Percentiles rank a stretch among this genome's conserved stretches.
Evolutionary conservation across 2,329 filamentous ascomycete species (phyloP).

Genomic region (Cordyceps pruinosa): DNA sequence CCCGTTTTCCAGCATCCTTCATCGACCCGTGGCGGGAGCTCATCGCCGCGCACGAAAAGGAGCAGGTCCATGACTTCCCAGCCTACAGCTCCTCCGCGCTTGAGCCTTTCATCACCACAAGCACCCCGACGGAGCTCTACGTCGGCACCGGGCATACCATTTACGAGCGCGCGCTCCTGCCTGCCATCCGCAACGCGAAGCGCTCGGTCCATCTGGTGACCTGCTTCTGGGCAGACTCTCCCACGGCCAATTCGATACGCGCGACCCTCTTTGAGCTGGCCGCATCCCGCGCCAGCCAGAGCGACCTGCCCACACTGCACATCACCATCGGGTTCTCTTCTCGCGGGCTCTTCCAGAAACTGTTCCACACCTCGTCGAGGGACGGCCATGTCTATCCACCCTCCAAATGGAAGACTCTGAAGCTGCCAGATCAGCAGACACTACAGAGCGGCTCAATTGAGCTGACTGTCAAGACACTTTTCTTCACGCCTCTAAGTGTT

Average conservation of each 20-base stretch:
- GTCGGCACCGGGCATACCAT: slow-evolving; percentile 54
- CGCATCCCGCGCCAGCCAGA: slow-evolving; percentile 24
- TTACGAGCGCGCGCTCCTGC: slow-evolving; percentile 48
- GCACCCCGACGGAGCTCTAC: slow-evolving; percentile 40
- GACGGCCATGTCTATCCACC: slow-evolving; percentile 56
- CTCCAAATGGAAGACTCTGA: slow-evolving; percentile 55
- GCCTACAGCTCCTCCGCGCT: slow-evolving; percentile 39
- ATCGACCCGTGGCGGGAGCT: slow-evolving; percentile 31
- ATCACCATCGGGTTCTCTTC: slow-evolving; percentile 74
- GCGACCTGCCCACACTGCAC: slow-evolving; percentile 34
- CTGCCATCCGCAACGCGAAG: slow-evolving; percentile 53
- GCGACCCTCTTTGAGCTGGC: slow-evolving; percentile 55
- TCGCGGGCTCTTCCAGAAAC: slow-evolving; percentile 62
- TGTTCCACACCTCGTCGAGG: slow-evolving; percentile 61
- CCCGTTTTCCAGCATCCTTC: slow-evolving; percentile 30
- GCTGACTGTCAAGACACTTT: slow-evolving; percentile 67
- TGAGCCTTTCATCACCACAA: slow-evolving; percentile 41
- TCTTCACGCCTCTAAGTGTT: slow-evolving; percentile 74
- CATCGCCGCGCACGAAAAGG: slow-evolving; percentile 25
- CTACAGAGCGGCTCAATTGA: slow-evolving; percentile 55
- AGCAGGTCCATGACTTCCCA: slow-evolving; percentile 39
- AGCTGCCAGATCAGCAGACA: slow-evolving; percentile 49
- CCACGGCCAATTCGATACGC: slow-evolving; percentile 50
- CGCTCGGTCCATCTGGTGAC: slow-evolving; percentile 69
- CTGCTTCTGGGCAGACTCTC: slow-evolving; percentile 72